These are phyloP conservation scores for Phialemoniopsis sp. DNA, from an alignment of 2,329 filamentous ascomycete species.

Conservation along the genomic window DNA sequence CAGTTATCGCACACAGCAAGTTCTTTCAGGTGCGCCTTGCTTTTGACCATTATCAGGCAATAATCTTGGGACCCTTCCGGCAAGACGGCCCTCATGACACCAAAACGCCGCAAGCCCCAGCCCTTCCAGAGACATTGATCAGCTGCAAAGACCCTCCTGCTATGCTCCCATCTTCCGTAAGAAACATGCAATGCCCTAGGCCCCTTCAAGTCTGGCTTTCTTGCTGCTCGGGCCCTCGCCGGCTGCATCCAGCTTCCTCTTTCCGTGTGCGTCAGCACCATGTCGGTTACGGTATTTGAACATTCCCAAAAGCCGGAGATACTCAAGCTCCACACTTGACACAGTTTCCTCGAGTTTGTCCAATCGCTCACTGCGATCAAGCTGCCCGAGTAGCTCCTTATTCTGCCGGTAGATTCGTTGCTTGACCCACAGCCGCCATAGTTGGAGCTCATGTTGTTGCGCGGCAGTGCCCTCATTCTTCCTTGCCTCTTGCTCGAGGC, in stretches of 20 bases:
- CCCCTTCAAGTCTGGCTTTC: constrained; percentile 35
- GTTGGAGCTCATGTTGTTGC: constrained; percentile 59
- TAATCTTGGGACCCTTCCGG: no score
- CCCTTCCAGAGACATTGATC: no score
- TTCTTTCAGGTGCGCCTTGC: no score
- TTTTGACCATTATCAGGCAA: no score
- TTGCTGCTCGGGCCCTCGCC: constrained; percentile 29
- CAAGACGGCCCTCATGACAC: no score
- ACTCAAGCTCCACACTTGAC: constrained; percentile 66
- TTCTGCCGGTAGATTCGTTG: constrained; percentile 74
- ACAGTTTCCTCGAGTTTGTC: constrained; percentile 70
- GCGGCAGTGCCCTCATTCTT: constrained; percentile 19
- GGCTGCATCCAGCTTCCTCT: constrained; percentile 37
- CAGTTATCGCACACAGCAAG: no score
- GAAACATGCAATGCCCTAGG: constrained; percentile 6
- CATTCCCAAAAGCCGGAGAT: constrained; percentile 57
- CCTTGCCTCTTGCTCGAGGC: constrained; percentile 36
- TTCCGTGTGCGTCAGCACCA: constrained; percentile 25
- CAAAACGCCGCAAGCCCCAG: no score
- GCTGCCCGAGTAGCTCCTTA: constrained; percentile 63
- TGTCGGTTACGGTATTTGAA: constrained; percentile 30
- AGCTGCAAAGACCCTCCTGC: no score
- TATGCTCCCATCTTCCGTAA: background rate
- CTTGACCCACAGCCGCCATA: constrained; percentile 76
- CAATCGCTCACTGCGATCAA: constrained; percentile 64